phyloP scores from a whole-genome alignment of 805 yeast species.

The Wickerhamiella domercqiae region DNA sequence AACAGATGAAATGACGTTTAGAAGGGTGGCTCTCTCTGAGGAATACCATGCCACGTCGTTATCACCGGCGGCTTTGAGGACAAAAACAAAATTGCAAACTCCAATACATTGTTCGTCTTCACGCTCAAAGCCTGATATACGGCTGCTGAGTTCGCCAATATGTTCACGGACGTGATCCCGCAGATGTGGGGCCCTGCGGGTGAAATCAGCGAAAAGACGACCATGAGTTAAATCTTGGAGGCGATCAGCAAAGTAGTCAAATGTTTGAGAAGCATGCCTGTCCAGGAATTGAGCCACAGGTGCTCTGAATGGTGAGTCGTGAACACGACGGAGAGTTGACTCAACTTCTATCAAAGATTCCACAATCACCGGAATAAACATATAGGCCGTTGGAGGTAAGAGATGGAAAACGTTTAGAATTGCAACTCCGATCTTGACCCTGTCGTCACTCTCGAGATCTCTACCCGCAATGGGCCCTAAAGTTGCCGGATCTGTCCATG shows the following conservation, averaged over 20 bases:
- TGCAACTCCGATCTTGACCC: slow-evolving; percentile 76
- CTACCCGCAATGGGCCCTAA: slow-evolving; percentile 63
- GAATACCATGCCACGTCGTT: slow-evolving; percentile 6
- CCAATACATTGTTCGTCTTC: slow-evolving; percentile 43
- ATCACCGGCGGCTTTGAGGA: slow-evolving; percentile 1
- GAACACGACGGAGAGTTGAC: slow-evolving; percentile 67
- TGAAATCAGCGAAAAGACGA: slow-evolving; percentile 50
- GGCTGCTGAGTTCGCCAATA: slow-evolving; percentile 33
- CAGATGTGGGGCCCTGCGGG: slow-evolving; percentile 36
- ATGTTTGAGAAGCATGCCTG: slow-evolving; percentile 62
- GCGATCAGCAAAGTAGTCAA: slow-evolving; percentile 52
- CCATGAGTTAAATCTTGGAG: slow-evolving; percentile 51
- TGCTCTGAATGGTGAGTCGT: slow-evolving; percentile 75
- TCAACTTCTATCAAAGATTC: slow-evolving; percentile 64
- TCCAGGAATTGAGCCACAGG: slow-evolving; percentile 80
- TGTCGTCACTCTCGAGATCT: slow-evolving; percentile 64
- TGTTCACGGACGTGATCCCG: slow-evolving; percentile 41
- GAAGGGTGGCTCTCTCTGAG: slow-evolving; percentile 2
- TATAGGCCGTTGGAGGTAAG: slow-evolving; percentile 81
- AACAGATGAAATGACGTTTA: slow-evolving; percentile 24
- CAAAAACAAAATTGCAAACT: slow-evolving; percentile 53
- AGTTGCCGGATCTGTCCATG: slow-evolving; percentile 82
- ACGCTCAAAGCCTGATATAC: slow-evolving; percentile 34
- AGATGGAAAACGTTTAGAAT: slow-evolving; percentile 82
- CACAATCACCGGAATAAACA: slow-evolving; percentile 78